Percentiles rank a stretch among this genome's conserved stretches.
Conservation (phyloP, 306 rosid genomes). For the Sophora flavescens region DNA sequence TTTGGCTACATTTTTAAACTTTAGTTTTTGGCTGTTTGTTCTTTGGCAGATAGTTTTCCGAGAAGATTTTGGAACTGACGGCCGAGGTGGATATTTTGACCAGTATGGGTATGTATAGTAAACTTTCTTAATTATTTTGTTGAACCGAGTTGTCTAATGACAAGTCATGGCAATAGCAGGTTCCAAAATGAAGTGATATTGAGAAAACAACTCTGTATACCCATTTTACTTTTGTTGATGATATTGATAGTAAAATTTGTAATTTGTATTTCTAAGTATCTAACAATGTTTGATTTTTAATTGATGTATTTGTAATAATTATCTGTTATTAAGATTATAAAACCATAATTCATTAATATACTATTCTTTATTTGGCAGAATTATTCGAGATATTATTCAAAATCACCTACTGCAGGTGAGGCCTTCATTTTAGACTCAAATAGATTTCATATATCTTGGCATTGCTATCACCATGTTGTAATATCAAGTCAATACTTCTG, state of each 20-base stretch:
- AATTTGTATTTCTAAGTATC: background rate
- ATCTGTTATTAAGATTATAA: conserved; percentile 30
- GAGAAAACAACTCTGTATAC: conserved; percentile 26
- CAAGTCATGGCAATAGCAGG: conserved; percentile 18
- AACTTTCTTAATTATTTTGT: conserved; percentile 6
- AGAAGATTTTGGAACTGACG: conserved; percentile 99
- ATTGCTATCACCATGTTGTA: conserved; percentile 8
- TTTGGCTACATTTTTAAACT: conserved; percentile 31
- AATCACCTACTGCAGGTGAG: conserved; percentile 95
- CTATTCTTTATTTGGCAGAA: conserved; percentile 60
- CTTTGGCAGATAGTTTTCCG: conserved; percentile 87
- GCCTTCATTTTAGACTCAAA: conserved; percentile 42
- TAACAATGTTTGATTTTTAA: background rate
- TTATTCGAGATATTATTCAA: conserved; percentile 96
- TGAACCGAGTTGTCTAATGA: conserved; percentile 16
- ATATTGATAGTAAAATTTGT: conserved; percentile 14
- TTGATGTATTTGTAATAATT: conserved; percentile 24
- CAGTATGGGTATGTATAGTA: conserved; percentile 80
- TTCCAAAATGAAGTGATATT: conserved; percentile 35
- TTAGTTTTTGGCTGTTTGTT: conserved; percentile 36
- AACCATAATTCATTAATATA: conserved; percentile 19
- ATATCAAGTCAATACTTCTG: conserved; percentile 26
- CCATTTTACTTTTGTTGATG: conserved; percentile 30
- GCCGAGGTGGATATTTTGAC: conserved; percentile 99
- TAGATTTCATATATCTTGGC: conserved; percentile 27